A percentile compares a stretch with the other conserved stretches of the same genome.
phyloP scores from a whole-genome alignment of 1,284 basidiomycete genomes.

The Schizophyllum amplum region DNA sequence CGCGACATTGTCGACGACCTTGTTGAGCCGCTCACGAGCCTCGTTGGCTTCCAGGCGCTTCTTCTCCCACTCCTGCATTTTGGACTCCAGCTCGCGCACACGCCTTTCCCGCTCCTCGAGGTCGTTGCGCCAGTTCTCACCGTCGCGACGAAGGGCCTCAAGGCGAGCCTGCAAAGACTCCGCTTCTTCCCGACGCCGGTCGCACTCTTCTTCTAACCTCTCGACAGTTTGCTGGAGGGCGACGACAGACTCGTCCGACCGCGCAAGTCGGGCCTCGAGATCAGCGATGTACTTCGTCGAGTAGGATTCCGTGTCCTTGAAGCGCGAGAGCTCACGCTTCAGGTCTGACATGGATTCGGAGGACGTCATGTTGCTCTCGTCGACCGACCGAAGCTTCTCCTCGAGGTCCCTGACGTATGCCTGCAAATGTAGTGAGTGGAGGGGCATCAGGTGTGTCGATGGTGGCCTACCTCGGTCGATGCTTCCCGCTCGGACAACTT shows the following conservation, averaged over 20 bases:
- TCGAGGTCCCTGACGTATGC: slow-evolving; percentile 91
- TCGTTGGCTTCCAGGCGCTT: slow-evolving; percentile 60
- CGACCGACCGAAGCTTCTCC: slow-evolving; percentile 76
- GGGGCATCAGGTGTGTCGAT: slow-evolving; percentile 8
- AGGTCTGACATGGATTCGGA: slow-evolving; percentile 75
- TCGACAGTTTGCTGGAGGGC: slow-evolving; percentile 67
- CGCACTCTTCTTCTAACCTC: slow-evolving; percentile 69
- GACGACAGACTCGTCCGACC: slow-evolving; percentile 71
- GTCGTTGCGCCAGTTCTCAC: slow-evolving; percentile 70
- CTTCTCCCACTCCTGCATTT: slow-evolving; percentile 68
- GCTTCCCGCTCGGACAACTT: slow-evolving; percentile 86
- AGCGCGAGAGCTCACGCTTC: slow-evolving; percentile 73
- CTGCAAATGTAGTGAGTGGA: slow-evolving; percentile 27
- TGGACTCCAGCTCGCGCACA: slow-evolving; percentile 68
- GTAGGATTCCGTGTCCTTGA: slow-evolving; percentile 69
- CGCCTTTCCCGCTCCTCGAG: slow-evolving; percentile 73
- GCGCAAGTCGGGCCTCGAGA: slow-evolving; percentile 75
- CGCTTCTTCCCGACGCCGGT: slow-evolving; percentile 60
- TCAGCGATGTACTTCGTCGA: slow-evolving; percentile 83
- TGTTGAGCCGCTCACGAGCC: slow-evolving; percentile 55
- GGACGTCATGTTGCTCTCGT: slow-evolving; percentile 71
- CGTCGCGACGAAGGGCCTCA: slow-evolving; percentile 60
- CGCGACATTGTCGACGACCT: slow-evolving; percentile 32
- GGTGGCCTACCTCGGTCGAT: slow-evolving; percentile 69
- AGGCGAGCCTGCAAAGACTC: slow-evolving; percentile 67